phyloP scores from a whole-genome alignment of 108 stramenopile species.

The Nannochloropsis salina region DNA sequence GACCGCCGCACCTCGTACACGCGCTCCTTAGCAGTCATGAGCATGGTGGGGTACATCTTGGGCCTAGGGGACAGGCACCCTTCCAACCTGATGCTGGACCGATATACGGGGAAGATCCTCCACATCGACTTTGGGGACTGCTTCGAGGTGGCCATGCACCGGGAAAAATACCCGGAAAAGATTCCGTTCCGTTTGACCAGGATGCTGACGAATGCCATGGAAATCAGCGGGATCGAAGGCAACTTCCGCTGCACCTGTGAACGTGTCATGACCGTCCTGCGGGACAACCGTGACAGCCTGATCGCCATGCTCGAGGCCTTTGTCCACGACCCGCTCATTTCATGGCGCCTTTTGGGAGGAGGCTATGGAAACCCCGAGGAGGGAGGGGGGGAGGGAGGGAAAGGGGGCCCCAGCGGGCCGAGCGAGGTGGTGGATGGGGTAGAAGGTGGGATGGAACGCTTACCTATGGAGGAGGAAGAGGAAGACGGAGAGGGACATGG shows the following conservation, averaged over 20 bases:
- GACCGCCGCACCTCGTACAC: constrained; percentile 90
- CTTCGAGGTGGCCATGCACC: constrained; percentile 97
- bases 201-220: constrained; percentile 99
- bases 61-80: constrained; percentile 69
- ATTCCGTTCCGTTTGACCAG: constrained; percentile 97
- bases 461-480: constrained; percentile 49
- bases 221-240: constrained; percentile 92
- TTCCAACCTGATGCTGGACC: constrained; percentile 66
- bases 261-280: constrained; percentile 85
- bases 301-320: constrained; percentile 99
- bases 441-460: neutral
- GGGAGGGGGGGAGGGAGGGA: constrained; percentile 17
- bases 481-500: constrained; percentile 42
- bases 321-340: constrained; percentile 98
- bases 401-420: neutral
- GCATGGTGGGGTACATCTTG: constrained; percentile 92
- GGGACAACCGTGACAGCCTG: constrained; percentile 87
- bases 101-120: constrained; percentile 80
- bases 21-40: constrained; percentile 96
- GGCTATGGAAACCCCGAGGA: constrained; percentile 43
- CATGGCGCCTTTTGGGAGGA: constrained; percentile 77
- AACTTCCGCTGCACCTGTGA: constrained; percentile 94
- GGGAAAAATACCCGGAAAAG: constrained; percentile 95
- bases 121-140: constrained; percentile 93
- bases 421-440: constrained; percentile 17